Conservation (phyloP, 1,139 yeast species). For the Candida glucosophila region DNA sequence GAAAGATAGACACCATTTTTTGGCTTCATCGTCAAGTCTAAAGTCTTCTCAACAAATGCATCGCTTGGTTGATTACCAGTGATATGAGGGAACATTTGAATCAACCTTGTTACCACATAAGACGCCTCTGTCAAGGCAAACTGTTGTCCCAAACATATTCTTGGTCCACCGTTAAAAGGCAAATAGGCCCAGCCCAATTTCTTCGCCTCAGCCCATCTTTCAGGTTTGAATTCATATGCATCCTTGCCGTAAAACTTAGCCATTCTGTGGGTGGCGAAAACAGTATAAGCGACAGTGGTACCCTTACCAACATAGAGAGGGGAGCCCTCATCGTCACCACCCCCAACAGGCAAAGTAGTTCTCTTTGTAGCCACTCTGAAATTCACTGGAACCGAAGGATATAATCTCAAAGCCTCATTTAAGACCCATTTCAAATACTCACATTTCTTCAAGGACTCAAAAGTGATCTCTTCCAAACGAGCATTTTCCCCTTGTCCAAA, state of each 20-base stretch:
- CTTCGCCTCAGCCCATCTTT: constrained; percentile 35
- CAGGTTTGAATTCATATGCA: constrained; percentile 39
- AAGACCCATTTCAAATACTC: constrained; percentile 39
- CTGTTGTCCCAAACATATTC: constrained; percentile 56
- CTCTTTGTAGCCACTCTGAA: constrained; percentile 36
- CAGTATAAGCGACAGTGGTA: constrained; percentile 33
- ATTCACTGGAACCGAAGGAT: constrained; percentile 50
- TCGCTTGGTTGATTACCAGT: too few species aligned
- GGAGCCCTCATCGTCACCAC: constrained; percentile 32
- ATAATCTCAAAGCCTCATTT: constrained; percentile 44
- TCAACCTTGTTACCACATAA: constrained; percentile 37
- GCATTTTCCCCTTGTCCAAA: constrained; percentile 30
- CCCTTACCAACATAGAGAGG: constrained; percentile 43
- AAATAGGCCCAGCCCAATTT: constrained; percentile 45
- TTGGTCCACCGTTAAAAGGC: constrained; percentile 57
- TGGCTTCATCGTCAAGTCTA: constrained; percentile 21
- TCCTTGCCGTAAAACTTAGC: constrained; percentile 40
- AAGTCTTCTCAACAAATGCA: constrained; percentile 17
- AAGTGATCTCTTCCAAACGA: constrained; percentile 25
- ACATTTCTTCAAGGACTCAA: constrained; percentile 43
- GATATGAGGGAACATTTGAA: constrained; percentile 31
- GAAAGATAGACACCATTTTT: constrained; percentile 11
- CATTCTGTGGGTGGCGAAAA: constrained; percentile 39
- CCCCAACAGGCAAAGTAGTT: constrained; percentile 46
- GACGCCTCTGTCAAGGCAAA: constrained; percentile 52